These are phyloP conservation scores for Helminthosporium solani DNA, from an alignment of 2,329 filamentous ascomycete genomes.

Conservation along the genomic window DNA sequence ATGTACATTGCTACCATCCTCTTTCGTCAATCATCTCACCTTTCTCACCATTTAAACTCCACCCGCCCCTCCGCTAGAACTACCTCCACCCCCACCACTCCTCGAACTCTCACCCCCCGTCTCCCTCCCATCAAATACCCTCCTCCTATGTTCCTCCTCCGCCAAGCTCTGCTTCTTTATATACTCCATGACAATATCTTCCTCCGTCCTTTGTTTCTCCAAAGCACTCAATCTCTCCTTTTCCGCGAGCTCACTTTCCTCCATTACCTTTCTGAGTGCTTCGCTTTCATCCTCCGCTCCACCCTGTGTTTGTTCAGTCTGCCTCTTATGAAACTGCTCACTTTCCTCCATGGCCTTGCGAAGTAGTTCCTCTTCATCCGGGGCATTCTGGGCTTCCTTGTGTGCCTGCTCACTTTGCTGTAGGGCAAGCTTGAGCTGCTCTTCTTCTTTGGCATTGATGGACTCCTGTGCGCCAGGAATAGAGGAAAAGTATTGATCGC, in stretches of 20 bases:
- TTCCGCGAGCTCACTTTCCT: constrained; percentile 29
- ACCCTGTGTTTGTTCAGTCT: not conserved
- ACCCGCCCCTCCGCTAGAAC: too few species aligned
- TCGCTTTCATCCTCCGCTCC: constrained; percentile 28
- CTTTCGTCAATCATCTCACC: too few species aligned
- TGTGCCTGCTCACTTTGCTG: constrained; percentile 2
- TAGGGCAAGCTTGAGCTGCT: constrained; percentile 7
- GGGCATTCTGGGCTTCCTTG: not conserved
- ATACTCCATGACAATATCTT: constrained; percentile 74
- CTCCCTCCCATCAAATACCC: constrained; percentile 13
- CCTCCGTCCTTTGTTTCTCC: constrained; percentile 56
- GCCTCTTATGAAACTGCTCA: constrained; percentile 5
- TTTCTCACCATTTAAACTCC: too few species aligned
- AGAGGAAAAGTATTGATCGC: constrained; percentile 16
- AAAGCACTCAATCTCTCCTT: constrained; percentile 44
- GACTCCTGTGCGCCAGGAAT: constrained; percentile 9
- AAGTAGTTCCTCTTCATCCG: constrained; percentile 11
- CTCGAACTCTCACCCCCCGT: constrained; percentile 16
- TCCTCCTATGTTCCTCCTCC: constrained; percentile 51
- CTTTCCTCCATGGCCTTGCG: constrained; percentile 14
- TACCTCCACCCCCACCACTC: constrained; percentile 1
- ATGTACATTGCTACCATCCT: too few species aligned
- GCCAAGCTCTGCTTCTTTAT: constrained; percentile 73
- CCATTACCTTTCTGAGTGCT: constrained; percentile 27
- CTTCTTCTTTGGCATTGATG: constrained; percentile 11